Evolutionary conservation across 1,284 basidiomycete species (phyloP).

Genomic region (Spongiforma sp.): DNA sequence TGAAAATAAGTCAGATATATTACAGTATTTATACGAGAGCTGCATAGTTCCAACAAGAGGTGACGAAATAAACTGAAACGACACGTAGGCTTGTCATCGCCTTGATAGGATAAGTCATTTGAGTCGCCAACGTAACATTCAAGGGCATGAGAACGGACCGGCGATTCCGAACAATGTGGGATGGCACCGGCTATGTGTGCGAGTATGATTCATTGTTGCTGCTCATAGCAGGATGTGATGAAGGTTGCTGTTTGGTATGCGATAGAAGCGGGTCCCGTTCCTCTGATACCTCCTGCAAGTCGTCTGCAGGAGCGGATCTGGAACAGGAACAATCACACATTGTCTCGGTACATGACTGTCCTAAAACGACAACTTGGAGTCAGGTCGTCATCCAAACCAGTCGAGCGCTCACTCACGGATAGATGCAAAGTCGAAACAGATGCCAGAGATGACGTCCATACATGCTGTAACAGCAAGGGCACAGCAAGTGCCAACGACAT

Average conservation of each 20-base stretch:
- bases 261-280: conserved; percentile 31
- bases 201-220: not conserved
- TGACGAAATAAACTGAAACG: too few species aligned
- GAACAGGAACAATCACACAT: conserved; percentile 31
- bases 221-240: conserved; percentile 31
- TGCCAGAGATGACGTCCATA: conserved; percentile 29
- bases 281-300: not conserved
- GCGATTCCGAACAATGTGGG: too few species aligned
- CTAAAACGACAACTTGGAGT: conserved; percentile 11
- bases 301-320: conserved; percentile 1
- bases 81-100: too few species aligned
- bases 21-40: too few species aligned
- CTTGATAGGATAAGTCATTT: too few species aligned
- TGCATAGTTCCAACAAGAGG: too few species aligned
- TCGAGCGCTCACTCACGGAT: conserved; percentile 16
- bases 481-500: conserved; percentile 29
- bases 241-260: conserved; percentile 27
- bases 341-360: conserved; percentile 29
- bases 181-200: not conserved
- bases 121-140: too few species aligned
- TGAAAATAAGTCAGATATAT: too few species aligned
- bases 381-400: not conserved
- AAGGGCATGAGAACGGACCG: too few species aligned
- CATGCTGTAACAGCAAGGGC: conserved; percentile 21
- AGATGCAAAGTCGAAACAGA: conserved; percentile 31